phyloP scores from a whole-genome alignment of 257 asterid species.

The Capsicum chinense region DNA sequence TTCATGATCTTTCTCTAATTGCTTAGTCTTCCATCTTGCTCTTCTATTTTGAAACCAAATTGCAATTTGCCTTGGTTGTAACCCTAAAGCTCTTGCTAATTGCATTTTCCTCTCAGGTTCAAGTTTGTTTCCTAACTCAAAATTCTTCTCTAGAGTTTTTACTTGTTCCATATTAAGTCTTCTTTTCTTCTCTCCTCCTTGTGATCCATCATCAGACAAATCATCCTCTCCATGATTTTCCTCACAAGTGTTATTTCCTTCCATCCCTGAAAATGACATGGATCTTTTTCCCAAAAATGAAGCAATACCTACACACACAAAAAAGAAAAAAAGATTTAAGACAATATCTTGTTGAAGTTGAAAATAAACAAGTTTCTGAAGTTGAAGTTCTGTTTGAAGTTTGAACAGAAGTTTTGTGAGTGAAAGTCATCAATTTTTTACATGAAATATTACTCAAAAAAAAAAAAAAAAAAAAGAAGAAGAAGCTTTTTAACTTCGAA shows the following conservation, averaged over 20 bases:
- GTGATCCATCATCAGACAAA: slow-evolving; percentile 61
- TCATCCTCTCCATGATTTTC: slow-evolving; percentile 55
- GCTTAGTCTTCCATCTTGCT: slow-evolving; percentile 73
- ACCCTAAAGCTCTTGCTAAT: slow-evolving; percentile 64
- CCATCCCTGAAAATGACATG: slow-evolving; percentile 52
- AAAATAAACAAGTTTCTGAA: background rate
- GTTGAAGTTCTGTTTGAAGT: background rate
- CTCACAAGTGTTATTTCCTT: slow-evolving; percentile 35
- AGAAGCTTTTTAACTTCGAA: background rate
- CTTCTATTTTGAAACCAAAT: slow-evolving; percentile 77
- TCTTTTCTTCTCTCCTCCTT: slow-evolving; percentile 63
- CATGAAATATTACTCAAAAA: background rate
- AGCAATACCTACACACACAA: slow-evolving; percentile 39
- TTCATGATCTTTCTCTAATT: slow-evolving; percentile 66
- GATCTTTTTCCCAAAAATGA: slow-evolving; percentile 53
- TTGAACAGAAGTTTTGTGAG: too few relatives aligned
- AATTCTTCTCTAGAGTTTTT: slow-evolving; percentile 64
- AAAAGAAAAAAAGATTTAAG: background rate
- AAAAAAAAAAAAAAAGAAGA: too few relatives aligned
- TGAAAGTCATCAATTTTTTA: background rate
- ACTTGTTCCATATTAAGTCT: slow-evolving; percentile 69
- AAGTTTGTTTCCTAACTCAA: slow-evolving; percentile 61
- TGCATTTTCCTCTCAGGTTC: slow-evolving; percentile 74
- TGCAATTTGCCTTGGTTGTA: slow-evolving; percentile 67
- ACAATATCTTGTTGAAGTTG: background rate